These are phyloP conservation scores for Lactarius psammicola DNA, from an alignment of 768 basidiomycete species.

Conservation along the genomic window DNA sequence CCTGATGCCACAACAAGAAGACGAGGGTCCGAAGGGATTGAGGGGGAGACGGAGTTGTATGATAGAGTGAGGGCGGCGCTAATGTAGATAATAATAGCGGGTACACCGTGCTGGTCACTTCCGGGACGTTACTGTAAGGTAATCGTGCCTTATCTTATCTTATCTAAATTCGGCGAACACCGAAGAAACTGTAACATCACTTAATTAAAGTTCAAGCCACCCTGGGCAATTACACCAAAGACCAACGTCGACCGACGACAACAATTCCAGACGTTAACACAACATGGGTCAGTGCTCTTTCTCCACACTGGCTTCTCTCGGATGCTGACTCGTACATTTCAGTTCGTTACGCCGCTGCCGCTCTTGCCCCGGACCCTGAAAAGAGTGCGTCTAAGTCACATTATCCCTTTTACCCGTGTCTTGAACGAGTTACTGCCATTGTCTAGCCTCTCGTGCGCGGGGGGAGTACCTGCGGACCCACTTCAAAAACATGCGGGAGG, in stretches of 20 bases:
- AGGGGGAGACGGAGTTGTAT: conserved; percentile 1
- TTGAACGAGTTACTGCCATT: conserved; percentile 13
- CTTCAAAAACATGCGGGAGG: conserved; percentile 99
- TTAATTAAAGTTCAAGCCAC: conserved; percentile 28
- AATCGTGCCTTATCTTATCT: conserved; percentile 13
- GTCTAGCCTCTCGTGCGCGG: conserved; percentile 80
- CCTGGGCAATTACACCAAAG: not conserved
- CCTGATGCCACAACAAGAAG: not conserved
- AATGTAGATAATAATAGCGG: not conserved
- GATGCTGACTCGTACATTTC: conserved; percentile 29
- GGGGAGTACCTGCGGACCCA: conserved; percentile 98
- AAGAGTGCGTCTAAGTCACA: conserved; percentile 62
- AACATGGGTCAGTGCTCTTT: conserved; percentile 40
- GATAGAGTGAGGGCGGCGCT: not conserved
- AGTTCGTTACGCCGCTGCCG: conserved; percentile 95
- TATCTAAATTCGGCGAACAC: not conserved
- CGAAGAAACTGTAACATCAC: conserved; percentile 20
- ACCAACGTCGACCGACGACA: not conserved
- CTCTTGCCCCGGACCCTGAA: conserved; percentile 89
- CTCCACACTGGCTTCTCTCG: conserved; percentile 5
- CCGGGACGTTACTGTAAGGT: not conserved
- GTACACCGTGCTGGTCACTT: not conserved
- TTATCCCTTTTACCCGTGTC: conserved; percentile 21
- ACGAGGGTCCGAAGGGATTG: not conserved
- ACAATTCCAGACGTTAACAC: conserved; percentile 40